Base-by-base conservation (phyloP, 768 basidiomycete species). In the Kwoniella pini region DNA sequence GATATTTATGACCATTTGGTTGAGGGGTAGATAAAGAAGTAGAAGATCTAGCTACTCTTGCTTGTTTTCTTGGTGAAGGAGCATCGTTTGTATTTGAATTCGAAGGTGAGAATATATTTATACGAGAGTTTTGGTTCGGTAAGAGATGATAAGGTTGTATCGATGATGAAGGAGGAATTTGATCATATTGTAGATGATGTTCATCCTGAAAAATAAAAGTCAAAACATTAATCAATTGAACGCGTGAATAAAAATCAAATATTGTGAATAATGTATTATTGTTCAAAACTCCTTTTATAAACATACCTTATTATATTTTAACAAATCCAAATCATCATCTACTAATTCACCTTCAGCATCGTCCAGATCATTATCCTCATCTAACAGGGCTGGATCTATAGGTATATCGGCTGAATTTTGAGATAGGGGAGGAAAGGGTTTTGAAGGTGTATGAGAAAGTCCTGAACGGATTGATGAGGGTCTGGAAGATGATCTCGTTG, bases 341-440 rank as follows among this genome's bases (percentile, higher is more conserved):
- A 63, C 66, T 31, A 63, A n/a, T 45, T 67, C 66, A 9, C 66
- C 66, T 33, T 67, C 66, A 4, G 66, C 66, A 52, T 67, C 66
- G 21, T 56, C 66, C 62, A 60, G 24, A 51, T 63, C 66, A 43
- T 67, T 59, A 27, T 54, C 19, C 11, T 61, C 60, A 11, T 36
- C 54, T 22, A 68, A 36, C 30, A 68, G 40, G 1, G 60, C 67
- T 15, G 67, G 67, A 53, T 68, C 67, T 9, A 68, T 68, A 13
- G 59, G 63, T 24, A 64, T 64, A 26, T 61, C 59, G n/a, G 27
- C 40, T n/a, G 39, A 17, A 10, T 4, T 3, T 17, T 33, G 49
- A 30, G 24, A 27, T 17, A n/a, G 36, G 17, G 52, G 24, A 39
- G 33, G 21, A 9, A 27, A 6, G 19, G 19, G 17, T 59, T 42